Evolutionary conservation across 176 grass and related monocot genomes (phyloP), one percentile per base, ranked within the genome.

Genomic region (Eremochloa ophiuroides): DNA sequence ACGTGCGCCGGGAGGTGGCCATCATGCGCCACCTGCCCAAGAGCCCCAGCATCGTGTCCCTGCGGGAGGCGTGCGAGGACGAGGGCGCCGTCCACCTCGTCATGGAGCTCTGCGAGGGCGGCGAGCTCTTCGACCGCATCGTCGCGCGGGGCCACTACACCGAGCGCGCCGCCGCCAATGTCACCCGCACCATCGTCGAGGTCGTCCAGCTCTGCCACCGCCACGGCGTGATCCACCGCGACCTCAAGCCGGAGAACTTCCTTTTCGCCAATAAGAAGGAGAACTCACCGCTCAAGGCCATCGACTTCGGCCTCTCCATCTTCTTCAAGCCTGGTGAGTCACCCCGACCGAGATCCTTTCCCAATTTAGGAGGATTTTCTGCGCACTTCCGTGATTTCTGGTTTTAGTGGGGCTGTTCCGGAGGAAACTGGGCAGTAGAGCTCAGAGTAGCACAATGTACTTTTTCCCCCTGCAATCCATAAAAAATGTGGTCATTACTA

Each of bases 41-140:
- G 83, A 95, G 79, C 82, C 34, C 89, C 76, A 95, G 88, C 89
- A 75, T 99, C 75, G 96, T 95, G 63, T 47, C 60, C 15, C 86
- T 99, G 64, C 71, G 85, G 82, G 96, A 99, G 87, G 93, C 96
- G 33, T 95, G 91, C 74, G 96, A 99, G 96, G 96, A 99, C 80
- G 96, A 99, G 26, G 82, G 82, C 74, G 87, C 93, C 66, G 96
- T 99, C 80, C 96, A 99, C 87, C 89, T 99, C 75, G 93, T 95
- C 76, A 99, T 99, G 93, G 96, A 99, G 90, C 91, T 99, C 75
- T 99, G 96, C 83, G 96, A 99, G 75, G 96, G 96, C 78, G 96
- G 96, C n/a, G 96, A 99, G 84, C 86, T 99, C 74, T 99, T 99
- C 80, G 96, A 99, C 76, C 93, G 96, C 71, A 99, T 99, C 87